Evolutionary conservation across 164 flowering plant genomes (phyloP), one percentile per base, ranked within the genome.

Genomic region (Annona squamosa): DNA sequence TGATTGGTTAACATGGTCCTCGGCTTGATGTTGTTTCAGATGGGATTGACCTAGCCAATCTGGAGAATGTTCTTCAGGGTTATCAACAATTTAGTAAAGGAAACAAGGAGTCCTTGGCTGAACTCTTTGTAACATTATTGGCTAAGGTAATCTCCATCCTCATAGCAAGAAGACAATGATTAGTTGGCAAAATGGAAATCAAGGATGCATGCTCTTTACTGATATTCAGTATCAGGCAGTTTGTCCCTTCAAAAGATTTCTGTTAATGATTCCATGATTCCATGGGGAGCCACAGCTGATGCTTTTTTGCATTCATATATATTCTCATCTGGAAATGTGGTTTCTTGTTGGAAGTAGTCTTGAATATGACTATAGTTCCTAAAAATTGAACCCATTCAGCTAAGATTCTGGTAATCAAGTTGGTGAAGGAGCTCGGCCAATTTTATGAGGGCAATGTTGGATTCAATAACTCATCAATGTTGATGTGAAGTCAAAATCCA

Each of bases 91-190:
- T 78, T 72, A 91, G 91, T 41, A 71, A 75, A 71, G 18, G 48
- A 46, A 90, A 90, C 64, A 76, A 77, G 78, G 91, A 90, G 69
- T 81, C 89, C n/a, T 43, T 88, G 66, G 86, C 85, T 18, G 83
- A 83, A 74, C 91, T 90, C 71, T 87, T 90, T 76, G 78, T 86
- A 26, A 75, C 88, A 67, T 74, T 88, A 41, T 72, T 90, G 63
- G 44, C 79, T 48, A 86, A 83, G 94, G 94, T 89, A 84, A 46
- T 57, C 0, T 43, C 48, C 67, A 9, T 52, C 59, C 59, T 52
- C 13, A 52, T 10, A 52, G 6, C 57, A 48, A 12, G 13, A 4
- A 52, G 59, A 52, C 59, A 9, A 16, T 7, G 59, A 52, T 5
- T 52, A 2, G 13, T 52, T 9, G 59, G 13, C 13, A 5, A 7